phyloP scores from a whole-genome alignment of 352 stramenopile genomes.

The Globisporangium apiculatum region DNA sequence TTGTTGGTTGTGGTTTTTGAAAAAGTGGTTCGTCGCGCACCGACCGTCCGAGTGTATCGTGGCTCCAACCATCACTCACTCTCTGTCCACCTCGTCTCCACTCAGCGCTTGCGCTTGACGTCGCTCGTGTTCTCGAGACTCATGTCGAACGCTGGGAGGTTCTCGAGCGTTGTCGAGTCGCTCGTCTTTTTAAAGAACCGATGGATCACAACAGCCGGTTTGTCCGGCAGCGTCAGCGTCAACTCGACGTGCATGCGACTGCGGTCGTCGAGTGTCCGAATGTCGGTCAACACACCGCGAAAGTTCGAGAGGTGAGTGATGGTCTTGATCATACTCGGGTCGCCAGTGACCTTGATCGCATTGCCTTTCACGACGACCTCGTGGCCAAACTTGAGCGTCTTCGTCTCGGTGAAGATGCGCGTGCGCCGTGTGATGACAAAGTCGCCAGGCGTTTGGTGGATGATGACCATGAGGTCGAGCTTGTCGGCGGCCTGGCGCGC shows the following conservation, averaged over 20 bases:
- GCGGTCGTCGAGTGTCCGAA: slow-evolving; percentile 64
- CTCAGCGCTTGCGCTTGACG: slow-evolving; percentile 81
- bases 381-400: slow-evolving; percentile 81
- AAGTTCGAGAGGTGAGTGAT: slow-evolving; percentile 78
- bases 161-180: slow-evolving; percentile 83
- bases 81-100: neutral
- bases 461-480: slow-evolving; percentile 86
- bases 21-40: no score
- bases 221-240: slow-evolving; percentile 65
- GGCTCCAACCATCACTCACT: no score
- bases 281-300: slow-evolving; percentile 65
- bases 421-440: slow-evolving; percentile 85
- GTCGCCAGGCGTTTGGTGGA: slow-evolving; percentile 73
- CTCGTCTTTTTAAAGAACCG: slow-evolving; percentile 86
- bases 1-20: no score
- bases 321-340: slow-evolving; percentile 65
- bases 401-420: slow-evolving; percentile 88
- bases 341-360: slow-evolving; percentile 76
- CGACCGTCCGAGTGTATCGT: no score
- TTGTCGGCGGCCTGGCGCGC: slow-evolving; percentile 84
- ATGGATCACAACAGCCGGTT: slow-evolving; percentile 68
- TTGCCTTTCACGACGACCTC: slow-evolving; percentile 88
- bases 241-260: slow-evolving; percentile 82
- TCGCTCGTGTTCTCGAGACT: slow-evolving; percentile 74
- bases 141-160: slow-evolving; percentile 82